A percentile compares a stretch with the other conserved stretches of the same genome.
Conservation (phyloP, 371 early-diverging fungal genomes). For the Mucor indicus region DNA sequence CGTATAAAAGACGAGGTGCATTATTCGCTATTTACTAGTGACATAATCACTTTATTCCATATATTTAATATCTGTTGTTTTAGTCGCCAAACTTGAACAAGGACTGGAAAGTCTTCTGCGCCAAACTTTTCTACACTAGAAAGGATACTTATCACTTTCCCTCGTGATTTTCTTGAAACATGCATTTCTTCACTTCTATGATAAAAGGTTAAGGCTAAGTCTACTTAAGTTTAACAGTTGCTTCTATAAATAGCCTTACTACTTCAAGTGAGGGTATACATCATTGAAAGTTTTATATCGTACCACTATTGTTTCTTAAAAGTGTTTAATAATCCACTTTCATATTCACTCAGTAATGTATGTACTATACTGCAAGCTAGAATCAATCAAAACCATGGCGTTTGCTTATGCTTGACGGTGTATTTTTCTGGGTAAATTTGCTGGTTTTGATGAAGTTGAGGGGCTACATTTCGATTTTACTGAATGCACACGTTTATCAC, state of each 20-base stretch:
- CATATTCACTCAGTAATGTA: slow-evolving; percentile 4
- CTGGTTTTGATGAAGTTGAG: no score
- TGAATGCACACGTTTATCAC: no score
- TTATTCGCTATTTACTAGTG: background rate
- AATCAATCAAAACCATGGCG: slow-evolving; percentile 3
- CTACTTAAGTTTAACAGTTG: background rate
- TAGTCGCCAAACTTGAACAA: slow-evolving; percentile 8
- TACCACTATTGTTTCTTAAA: slow-evolving; percentile 7
- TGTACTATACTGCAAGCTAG: slow-evolving; percentile 4
- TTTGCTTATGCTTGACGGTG: background rate
- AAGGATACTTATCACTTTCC: background rate
- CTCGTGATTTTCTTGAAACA: slow-evolving; percentile 2
- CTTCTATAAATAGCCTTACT: slow-evolving; percentile 7
- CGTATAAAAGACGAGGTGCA: no score
- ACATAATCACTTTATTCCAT: background rate
- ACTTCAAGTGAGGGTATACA: background rate
- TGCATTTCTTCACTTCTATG: background rate
- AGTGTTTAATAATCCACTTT: slow-evolving; percentile 5
- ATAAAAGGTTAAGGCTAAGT: background rate
- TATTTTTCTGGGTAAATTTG: no score
- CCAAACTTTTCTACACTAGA: slow-evolving; percentile 1
- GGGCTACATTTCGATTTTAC: no score
- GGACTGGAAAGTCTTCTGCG: background rate
- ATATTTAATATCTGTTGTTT: slow-evolving; percentile 4
- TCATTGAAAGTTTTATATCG: slow-evolving; percentile 3